Conservation (phyloP, 2,329 filamentous ascomycete species). For the Penicillium sp. region DNA sequence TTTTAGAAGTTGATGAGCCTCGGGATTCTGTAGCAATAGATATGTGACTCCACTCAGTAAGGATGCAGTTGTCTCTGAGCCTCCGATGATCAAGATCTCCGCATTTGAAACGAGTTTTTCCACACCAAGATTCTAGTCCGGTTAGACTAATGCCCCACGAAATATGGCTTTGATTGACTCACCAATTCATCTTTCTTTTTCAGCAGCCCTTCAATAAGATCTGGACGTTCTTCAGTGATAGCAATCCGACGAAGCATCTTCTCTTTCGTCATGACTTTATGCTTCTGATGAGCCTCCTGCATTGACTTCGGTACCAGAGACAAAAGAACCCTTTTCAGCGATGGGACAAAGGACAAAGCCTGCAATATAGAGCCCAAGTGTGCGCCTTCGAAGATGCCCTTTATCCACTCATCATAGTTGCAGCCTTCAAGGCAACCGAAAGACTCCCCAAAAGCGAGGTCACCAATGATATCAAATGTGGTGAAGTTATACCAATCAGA, state of each 20-base stretch:
- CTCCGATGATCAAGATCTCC: constrained; percentile 39
- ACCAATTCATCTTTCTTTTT: constrained; percentile 20
- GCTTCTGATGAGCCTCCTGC: constrained; percentile 9
- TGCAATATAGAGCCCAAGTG: constrained; percentile 15
- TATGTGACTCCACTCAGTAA: constrained; percentile 45
- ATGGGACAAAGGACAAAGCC: constrained; percentile 13
- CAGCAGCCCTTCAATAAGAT: constrained; percentile 19
- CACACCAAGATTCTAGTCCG: constrained; percentile 2
- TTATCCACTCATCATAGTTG: constrained; percentile 33
- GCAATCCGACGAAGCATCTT: constrained; percentile 19
- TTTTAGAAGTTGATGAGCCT: constrained; percentile 30
- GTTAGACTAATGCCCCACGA: not conserved
- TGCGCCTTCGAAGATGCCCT: constrained; percentile 25
- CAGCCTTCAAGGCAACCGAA: constrained; percentile 10
- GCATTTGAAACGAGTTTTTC: constrained; percentile 38
- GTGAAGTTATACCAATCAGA: constrained; percentile 32
- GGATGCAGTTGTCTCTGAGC: constrained; percentile 51
- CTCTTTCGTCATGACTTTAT: constrained; percentile 8
- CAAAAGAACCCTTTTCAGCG: constrained; percentile 11
- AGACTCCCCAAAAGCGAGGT: constrained; percentile 27
- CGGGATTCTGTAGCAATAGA: constrained; percentile 39
- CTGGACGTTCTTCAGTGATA: constrained; percentile 8
- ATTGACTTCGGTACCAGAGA: constrained; percentile 11
- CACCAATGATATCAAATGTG: constrained; percentile 35
- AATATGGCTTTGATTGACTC: not conserved